These are phyloP conservation scores for Willaertia magna DNA, from an alignment of 208 protist species.

Conservation along the genomic window DNA sequence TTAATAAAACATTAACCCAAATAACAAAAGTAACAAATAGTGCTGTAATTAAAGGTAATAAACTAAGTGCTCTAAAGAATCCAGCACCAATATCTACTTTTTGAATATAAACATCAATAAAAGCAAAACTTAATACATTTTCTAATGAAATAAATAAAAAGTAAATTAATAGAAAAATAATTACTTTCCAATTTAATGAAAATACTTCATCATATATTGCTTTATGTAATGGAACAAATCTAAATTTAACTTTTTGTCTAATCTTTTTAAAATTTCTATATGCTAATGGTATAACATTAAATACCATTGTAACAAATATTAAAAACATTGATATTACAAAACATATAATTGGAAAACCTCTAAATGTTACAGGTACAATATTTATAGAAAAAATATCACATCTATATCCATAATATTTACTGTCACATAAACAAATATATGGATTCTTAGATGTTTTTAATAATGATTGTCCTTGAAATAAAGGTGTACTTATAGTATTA, in stretches of 20 bases:
- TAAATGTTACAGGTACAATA: neutral
- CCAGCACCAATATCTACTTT: neutral
- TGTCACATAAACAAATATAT: neutral
- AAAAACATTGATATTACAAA: neutral
- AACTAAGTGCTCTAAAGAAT: neutral
- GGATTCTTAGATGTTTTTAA: neutral
- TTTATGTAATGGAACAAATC: neutral
- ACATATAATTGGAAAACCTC: neutral
- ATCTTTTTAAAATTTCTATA: neutral
- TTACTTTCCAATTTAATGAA: neutral
- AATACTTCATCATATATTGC: neutral
- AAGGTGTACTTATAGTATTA: neutral
- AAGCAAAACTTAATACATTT: neutral
- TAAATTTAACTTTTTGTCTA: neutral
- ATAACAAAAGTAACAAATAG: neutral
- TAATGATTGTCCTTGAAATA: neutral
- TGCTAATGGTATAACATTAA: neutral
- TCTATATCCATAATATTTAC: neutral
- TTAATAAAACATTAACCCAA: neutral
- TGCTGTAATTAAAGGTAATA: neutral
- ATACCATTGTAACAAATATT: neutral
- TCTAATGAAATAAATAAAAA: neutral
- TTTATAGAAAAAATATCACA: neutral
- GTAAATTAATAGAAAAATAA: neutral
- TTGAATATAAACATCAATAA: neutral